Evolutionary conservation across 2,329 filamentous ascomycete species (phyloP), one percentile per base, ranked within the genome.

Genomic region (Verticillium albo-atrum): DNA sequence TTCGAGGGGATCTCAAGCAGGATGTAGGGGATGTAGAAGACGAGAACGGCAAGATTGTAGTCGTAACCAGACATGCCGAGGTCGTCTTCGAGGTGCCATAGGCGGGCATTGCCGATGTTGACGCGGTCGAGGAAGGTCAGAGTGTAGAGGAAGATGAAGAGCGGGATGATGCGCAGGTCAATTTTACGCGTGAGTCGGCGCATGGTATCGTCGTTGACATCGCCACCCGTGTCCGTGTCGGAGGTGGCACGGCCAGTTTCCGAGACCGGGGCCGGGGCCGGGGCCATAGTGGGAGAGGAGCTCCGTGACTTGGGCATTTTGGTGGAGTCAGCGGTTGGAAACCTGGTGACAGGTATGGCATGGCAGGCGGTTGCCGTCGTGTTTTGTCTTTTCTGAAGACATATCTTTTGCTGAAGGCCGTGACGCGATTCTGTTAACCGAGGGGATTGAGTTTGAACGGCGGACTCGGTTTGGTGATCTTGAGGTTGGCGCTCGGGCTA

Each of bases 1-100:
- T 68, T 70, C 5, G 67, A 67, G 2, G 68, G 70, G 17, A 71
- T 65, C 60, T 71, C 70, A 25, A 71, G 64, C 14, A 69, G 26
- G 35, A 72, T 72, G 35, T 74, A 72, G 3, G 70, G 67, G 15
- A 74, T 64, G 50, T 68, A 71, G 58, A 71, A 71, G 15, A 71
- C 63, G 25, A 66, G 60, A n/a, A 68, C 59, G 6, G 61, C 64
- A 14, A 69, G 61, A 55, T 71, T 71, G 57, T 69, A 71, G 26
- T 73, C 64, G 32, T 67, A 62, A 10, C 65, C 64, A 2, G 58
- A 62, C 66, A 73, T 69, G 14, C 64, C 52, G 17, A 75, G 67
- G 26, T 72, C 68, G n/a, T 65, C 64, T 6, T 69, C 63, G 37
- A 75, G 55, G 63, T 71, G 65, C 67, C 66, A 62, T 58, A 73